phyloP scores from a whole-genome alignment of 352 stramenopile genomes.

The Phytophthora multivora region DNA sequence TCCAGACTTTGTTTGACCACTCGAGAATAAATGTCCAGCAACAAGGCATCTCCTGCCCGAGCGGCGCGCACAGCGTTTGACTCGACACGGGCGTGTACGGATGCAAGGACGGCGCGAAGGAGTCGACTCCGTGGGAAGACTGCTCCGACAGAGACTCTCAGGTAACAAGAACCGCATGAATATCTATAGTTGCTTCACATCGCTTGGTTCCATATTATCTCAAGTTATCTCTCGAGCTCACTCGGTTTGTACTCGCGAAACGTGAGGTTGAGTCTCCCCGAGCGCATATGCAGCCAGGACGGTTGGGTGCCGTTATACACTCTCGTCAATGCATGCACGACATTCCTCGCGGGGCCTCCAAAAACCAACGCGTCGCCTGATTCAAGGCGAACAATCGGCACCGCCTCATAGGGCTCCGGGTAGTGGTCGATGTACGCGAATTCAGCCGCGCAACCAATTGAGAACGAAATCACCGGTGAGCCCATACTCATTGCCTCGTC shows the following conservation, averaged over 20 bases:
- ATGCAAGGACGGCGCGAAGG: too few relatives aligned
- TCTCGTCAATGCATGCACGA: conserved; percentile 71
- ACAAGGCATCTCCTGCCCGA: too few relatives aligned
- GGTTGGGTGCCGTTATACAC: conserved; percentile 64
- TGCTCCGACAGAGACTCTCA: too few relatives aligned
- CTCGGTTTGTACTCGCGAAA: conserved; percentile 70
- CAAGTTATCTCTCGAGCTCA: conserved; percentile 15
- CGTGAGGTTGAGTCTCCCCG: conserved; percentile 70
- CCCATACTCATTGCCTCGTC: conserved; percentile 59
- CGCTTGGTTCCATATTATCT: too few relatives aligned
- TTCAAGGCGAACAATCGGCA: conserved; percentile 66
- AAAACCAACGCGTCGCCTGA: conserved; percentile 80
- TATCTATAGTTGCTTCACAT: too few relatives aligned
- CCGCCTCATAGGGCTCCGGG: conserved; percentile 48
- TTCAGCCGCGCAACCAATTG: conserved; percentile 63
- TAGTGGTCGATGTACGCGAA: conserved; percentile 78
- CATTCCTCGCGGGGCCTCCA: conserved; percentile 53
- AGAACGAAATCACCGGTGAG: conserved; percentile 76
- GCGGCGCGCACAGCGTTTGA: too few relatives aligned
- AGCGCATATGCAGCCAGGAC: conserved; percentile 58
- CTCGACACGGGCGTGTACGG: too few relatives aligned
- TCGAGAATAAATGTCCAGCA: conserved; percentile 47
- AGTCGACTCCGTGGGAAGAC: too few relatives aligned
- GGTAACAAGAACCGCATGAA: too few relatives aligned
- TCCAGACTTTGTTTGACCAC: conserved; percentile 50